Evolutionary conservation across 2,329 filamentous ascomycete genomes (phyloP), one percentile per base, ranked within the genome.

Genomic region (Pseudopithomyces chartarum): DNA sequence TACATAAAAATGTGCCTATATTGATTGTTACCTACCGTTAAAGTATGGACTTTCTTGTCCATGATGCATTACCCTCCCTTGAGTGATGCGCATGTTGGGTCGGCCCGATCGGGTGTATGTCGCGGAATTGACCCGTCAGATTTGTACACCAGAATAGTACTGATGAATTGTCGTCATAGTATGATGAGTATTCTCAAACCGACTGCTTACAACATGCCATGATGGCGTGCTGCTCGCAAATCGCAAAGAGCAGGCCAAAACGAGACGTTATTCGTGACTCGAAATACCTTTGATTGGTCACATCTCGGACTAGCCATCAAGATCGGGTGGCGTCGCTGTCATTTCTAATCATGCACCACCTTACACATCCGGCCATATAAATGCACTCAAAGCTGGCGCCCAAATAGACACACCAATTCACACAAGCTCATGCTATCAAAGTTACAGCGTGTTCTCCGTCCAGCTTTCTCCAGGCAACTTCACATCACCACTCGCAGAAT

Each of bases 401-500:
- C 33, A 36, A 42, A 42, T 26, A 39, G 26, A 20, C 43, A 34
- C 22, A 2, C 17, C 23, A 32, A 17, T 45, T 23, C 20, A 32
- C 22, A 38, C 22, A 38, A 47, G 46, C 22, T 15, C 17, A 52
- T 54, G 55, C 45, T 43, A 12, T 29, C 29, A 44, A 49, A 57
- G 20, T 43, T 57, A 5, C 42, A 45, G 36, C 48, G 50, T 23
- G 22, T 53, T 2, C n/a, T 56, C 15, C 40, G 42, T 32, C 33
- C 44, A 32, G 13, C 49, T 22, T 6, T 33, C 8, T 29, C 49
- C n/a, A n/a, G 15, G 15, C 44, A 34, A n/a, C 13, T 44, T 20
- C 42, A 40, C 20, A 44, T 26, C 7, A 34, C 29, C 10, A 10
- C 50, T 20, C 10, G 66, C 62, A 82, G 63, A 38, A 87, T 86